Conservation (phyloP, 768 basidiomycete genomes). For the Pleurotus tuoliensis region DNA sequence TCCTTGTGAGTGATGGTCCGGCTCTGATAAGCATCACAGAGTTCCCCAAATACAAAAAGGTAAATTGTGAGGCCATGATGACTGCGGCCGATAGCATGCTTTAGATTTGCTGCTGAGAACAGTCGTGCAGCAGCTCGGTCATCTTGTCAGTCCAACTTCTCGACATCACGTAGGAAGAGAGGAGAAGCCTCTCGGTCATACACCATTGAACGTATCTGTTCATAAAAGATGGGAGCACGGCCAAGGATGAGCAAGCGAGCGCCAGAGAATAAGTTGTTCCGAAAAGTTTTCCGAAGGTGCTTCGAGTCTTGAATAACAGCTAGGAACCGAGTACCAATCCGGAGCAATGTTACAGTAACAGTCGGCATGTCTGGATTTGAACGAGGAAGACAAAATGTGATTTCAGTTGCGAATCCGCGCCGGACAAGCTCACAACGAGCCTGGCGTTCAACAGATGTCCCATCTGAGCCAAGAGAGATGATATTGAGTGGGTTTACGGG, state of each 20-base stretch:
- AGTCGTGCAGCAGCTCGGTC: slow-evolving; percentile 37
- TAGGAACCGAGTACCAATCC: slow-evolving; percentile 11
- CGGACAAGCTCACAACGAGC: slow-evolving; percentile 14
- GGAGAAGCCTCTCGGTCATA: slow-evolving; percentile 11
- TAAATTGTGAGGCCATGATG: slow-evolving; percentile 24
- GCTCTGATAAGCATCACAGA: slow-evolving; percentile 35
- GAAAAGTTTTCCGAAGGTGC: slow-evolving; percentile 25
- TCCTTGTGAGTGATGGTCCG: slow-evolving; percentile 19
- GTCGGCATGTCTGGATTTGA: background rate
- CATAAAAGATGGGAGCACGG: slow-evolving; percentile 16
- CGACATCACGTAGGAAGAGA: slow-evolving; percentile 26
- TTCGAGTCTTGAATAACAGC: slow-evolving; percentile 27
- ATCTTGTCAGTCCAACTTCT: slow-evolving; percentile 39
- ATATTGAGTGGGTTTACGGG: slow-evolving; percentile 15
- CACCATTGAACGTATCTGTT: slow-evolving; percentile 17
- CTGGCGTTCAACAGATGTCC: slow-evolving; percentile 27
- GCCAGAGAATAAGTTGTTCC: slow-evolving; percentile 28
- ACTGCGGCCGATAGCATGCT: slow-evolving; percentile 18
- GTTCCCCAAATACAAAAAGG: slow-evolving; percentile 30
- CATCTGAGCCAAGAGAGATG: slow-evolving; percentile 31
- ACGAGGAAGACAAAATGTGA: slow-evolving; percentile 2
- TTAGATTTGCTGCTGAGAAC: slow-evolving; percentile 29
- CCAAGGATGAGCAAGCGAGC: slow-evolving; percentile 23
- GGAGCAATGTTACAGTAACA: slow-evolving; percentile 7
- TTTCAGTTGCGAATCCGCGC: background rate